These are phyloP conservation scores for Biscogniauxia mediterranea DNA, from an alignment of 2,329 filamentous ascomycete species.

Conservation along the genomic window DNA sequence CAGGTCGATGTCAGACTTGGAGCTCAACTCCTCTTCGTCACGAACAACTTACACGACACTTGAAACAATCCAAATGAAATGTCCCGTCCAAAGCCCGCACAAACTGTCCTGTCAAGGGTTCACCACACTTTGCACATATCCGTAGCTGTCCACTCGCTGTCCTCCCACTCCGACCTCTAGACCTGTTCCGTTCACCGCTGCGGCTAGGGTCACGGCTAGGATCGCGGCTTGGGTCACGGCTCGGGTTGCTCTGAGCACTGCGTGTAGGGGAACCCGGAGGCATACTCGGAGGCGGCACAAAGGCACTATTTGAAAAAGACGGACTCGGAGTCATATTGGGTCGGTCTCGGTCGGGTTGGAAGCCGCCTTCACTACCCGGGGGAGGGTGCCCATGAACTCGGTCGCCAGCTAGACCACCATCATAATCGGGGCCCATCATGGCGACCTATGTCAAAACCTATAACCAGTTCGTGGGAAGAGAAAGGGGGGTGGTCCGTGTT, in stretches of 20 bases:
- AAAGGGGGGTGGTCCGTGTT: conserved; percentile 11
- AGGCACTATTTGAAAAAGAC: conserved; percentile 30
- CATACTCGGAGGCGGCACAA: conserved; percentile 26
- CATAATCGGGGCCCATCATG: conserved; percentile 36
- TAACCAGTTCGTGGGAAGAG: conserved; percentile 11
- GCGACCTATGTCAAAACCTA: conserved; percentile 26
- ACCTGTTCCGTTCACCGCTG: conserved; percentile 58
- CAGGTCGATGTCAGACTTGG: conserved; percentile 19
- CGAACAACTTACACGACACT: conserved; percentile 73
- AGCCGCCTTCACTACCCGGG: conserved; percentile 25
- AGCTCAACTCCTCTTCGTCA: background rate
- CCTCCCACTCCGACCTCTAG: conserved; percentile 52
- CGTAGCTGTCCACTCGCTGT: conserved; percentile 60
- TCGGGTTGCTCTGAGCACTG: conserved; percentile 42
- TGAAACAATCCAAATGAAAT: conserved; percentile 97
- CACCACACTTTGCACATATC: conserved; percentile 82
- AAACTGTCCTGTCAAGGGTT: conserved; percentile 89
- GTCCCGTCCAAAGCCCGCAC: conserved; percentile 91
- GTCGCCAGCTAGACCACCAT: conserved; percentile 34
- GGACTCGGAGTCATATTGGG: conserved; percentile 34
- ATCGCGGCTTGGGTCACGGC: conserved; percentile 37
- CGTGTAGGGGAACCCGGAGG: conserved; percentile 38
- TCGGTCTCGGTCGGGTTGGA: conserved; percentile 34
- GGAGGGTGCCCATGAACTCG: conserved; percentile 31
- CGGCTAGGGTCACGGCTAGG: conserved; percentile 47